These are phyloP conservation scores for Rhodotorula glutinis DNA, from an alignment of 1,284 basidiomycete genomes.

Conservation along the genomic window DNA sequence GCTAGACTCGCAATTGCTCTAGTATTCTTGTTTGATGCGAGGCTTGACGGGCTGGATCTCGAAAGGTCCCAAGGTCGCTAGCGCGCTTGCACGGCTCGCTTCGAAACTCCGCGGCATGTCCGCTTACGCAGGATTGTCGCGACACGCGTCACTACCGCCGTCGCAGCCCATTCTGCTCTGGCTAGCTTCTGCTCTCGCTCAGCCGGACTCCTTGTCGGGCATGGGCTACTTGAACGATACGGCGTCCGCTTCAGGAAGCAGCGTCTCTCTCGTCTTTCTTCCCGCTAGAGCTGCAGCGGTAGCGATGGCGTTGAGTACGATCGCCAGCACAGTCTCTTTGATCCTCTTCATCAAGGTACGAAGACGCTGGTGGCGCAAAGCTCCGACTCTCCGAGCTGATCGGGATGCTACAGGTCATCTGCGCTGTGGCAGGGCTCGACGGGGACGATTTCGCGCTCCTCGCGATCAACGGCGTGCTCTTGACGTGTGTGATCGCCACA, in stretches of 20 bases:
- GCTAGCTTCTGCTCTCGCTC: too few relatives aligned
- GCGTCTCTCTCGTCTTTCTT: not conserved
- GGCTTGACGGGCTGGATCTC: too few relatives aligned
- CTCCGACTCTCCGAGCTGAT: not conserved
- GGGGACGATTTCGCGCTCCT: not conserved
- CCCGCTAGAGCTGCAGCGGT: slow-evolving; percentile 2
- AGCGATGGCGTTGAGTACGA: not conserved
- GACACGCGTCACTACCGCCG: too few relatives aligned
- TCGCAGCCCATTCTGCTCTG: too few relatives aligned
- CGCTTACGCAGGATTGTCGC: too few relatives aligned
- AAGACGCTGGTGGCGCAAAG: accelerated
- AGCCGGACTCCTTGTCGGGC: too few relatives aligned
- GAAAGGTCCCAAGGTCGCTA: too few relatives aligned
- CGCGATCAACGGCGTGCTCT: not conserved
- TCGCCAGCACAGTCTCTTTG: not conserved
- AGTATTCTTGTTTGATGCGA: too few relatives aligned
- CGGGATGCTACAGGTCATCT: not conserved
- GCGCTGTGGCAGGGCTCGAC: not conserved
- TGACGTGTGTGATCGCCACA: not conserved
- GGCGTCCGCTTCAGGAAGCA: not conserved
- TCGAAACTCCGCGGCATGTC: too few relatives aligned
- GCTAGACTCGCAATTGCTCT: too few relatives aligned
- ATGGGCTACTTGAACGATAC: slow-evolving; percentile 1
- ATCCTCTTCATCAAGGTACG: not conserved
- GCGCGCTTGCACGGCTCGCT: too few relatives aligned